phyloP scores from a whole-genome alignment of 768 basidiomycete genomes.

The Austroboletus festivus region DNA sequence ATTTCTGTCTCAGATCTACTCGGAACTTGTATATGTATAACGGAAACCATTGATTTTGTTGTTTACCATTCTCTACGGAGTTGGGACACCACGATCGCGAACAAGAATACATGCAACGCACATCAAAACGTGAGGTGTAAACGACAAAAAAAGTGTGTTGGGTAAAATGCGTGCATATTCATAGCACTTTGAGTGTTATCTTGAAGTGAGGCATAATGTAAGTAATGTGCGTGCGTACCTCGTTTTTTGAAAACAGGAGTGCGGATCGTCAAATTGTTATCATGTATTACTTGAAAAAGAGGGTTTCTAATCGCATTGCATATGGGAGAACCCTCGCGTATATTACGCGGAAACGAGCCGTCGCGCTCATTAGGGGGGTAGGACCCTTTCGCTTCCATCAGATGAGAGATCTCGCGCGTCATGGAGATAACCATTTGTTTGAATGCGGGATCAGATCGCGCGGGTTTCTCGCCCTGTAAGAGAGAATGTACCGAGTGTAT shows the following conservation, averaged over 20 bases:
- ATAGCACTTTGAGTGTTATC: too few species aligned
- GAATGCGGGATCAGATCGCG: slow-evolving; percentile 13
- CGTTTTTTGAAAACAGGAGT: too few species aligned
- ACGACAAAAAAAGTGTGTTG: too few species aligned
- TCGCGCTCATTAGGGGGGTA: background rate
- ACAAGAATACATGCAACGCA: background rate
- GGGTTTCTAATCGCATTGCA: slow-evolving; percentile 1
- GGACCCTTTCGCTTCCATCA: background rate
- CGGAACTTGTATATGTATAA: background rate
- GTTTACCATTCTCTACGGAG: too few species aligned
- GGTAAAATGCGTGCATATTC: too few species aligned
- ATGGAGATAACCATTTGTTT: background rate
- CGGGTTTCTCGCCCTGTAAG: background rate
- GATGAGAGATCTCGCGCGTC: background rate
- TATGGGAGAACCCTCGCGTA: slow-evolving; percentile 1
- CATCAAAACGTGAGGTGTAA: background rate
- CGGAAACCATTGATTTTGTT: too few species aligned
- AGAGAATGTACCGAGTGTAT: too few species aligned
- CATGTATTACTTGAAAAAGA: background rate
- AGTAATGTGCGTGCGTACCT: too few species aligned
- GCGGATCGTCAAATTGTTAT: slow-evolving; percentile 15
- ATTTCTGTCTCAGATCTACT: background rate
- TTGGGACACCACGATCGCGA: too few species aligned
- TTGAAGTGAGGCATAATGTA: too few species aligned
- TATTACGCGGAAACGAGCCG: background rate